These are phyloP conservation scores for Tolypocladium endophyticum DNA, from an alignment of 2,329 filamentous ascomycete species.

Conservation along the genomic window DNA sequence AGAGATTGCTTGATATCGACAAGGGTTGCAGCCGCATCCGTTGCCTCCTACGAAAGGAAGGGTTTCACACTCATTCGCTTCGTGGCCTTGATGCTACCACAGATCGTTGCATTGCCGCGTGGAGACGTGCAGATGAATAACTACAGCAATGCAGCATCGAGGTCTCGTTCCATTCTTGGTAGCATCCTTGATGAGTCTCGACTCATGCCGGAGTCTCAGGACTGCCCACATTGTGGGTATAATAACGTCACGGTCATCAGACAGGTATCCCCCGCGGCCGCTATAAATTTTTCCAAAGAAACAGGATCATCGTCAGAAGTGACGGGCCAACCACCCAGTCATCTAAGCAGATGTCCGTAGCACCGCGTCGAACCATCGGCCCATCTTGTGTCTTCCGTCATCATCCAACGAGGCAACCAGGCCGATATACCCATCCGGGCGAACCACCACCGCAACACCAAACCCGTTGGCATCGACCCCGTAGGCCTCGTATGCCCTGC, in stretches of 20 bases:
- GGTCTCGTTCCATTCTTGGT: neutral
- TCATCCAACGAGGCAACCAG: conserved; percentile 27
- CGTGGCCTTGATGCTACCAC: neutral
- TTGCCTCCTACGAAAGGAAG: neutral
- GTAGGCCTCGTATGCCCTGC: conserved; percentile 42
- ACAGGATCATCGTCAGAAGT: neutral
- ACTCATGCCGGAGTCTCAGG: neutral
- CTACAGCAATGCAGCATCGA: neutral
- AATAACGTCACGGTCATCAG: neutral
- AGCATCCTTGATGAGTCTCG: neutral
- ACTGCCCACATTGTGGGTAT: neutral
- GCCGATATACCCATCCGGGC: conserved; percentile 59
- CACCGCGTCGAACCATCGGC: conserved; percentile 5
- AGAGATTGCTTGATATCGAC: neutral
- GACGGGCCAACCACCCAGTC: neutral
- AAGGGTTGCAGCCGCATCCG: neutral
- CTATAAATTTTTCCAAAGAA: neutral
- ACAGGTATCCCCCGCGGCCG: neutral
- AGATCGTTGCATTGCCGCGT: neutral
- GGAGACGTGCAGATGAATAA: neutral
- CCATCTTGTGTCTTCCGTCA: conserved; percentile 4
- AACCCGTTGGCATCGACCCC: conserved; percentile 46
- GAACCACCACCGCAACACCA: conserved; percentile 41
- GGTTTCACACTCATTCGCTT: neutral
- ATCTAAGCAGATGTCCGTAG: neutral